Evolutionary conservation across 2,329 filamentous ascomycete genomes (phyloP).

Genomic region (Chrysosporium queenslandicum): DNA sequence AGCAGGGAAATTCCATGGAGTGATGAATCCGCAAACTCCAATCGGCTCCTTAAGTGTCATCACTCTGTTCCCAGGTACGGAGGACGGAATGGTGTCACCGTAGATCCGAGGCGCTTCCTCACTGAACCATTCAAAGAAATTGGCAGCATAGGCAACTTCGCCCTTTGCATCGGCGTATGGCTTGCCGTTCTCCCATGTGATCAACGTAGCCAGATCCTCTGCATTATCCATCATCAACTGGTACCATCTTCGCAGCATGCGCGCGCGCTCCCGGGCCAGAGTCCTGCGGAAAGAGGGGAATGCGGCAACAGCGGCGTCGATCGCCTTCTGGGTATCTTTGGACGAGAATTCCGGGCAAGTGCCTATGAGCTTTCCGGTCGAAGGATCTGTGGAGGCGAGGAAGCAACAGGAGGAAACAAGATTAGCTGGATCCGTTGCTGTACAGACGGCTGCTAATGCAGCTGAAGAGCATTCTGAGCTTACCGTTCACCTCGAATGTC

Average conservation of each 20-base stretch:
- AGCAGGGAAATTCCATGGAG: constrained; percentile 56
- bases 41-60: constrained; percentile 57
- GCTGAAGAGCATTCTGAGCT: constrained; percentile 12
- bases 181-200: constrained; percentile 63
- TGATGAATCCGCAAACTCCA: constrained; percentile 57
- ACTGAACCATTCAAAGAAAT: constrained; percentile 55
- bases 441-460: too few species aligned
- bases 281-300: constrained; percentile 52
- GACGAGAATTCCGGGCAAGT: constrained; percentile 70
- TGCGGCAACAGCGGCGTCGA: constrained; percentile 69
- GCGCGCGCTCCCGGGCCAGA: constrained; percentile 50
- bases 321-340: constrained; percentile 69
- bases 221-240: constrained; percentile 56
- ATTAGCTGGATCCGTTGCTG: constrained; percentile 1
- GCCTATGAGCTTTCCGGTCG: constrained; percentile 69
- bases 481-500: constrained; percentile 78
- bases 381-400: constrained; percentile 53
- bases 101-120: constrained; percentile 51
- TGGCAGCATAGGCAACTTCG: constrained; percentile 49
- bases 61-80: constrained; percentile 49
- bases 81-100: constrained; percentile 53
- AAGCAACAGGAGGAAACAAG: not conserved
- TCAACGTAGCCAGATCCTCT: constrained; percentile 55
- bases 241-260: constrained; percentile 57
- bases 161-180: constrained; percentile 51